These are phyloP conservation scores for Pseudogymnoascus sp. DNA, from an alignment of 2,329 filamentous ascomycete species.

Conservation along the genomic window DNA sequence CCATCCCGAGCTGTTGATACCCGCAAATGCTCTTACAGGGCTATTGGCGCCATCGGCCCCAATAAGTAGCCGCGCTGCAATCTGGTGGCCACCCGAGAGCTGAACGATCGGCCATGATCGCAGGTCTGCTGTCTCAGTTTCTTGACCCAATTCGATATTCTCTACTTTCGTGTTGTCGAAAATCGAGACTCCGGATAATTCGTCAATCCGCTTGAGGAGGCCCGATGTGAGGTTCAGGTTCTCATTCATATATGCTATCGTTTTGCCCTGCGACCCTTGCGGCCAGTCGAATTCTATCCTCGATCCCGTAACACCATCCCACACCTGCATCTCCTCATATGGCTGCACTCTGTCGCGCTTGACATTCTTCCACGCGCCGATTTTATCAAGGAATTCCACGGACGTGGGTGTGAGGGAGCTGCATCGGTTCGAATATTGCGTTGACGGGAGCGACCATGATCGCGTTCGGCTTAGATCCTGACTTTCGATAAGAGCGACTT, in stretches of 20 bases:
- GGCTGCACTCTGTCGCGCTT: constrained; percentile 66
- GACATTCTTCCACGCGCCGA: constrained; percentile 79
- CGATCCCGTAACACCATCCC: constrained; percentile 86
- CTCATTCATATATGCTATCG: constrained; percentile 94
- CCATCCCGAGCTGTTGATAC: constrained; percentile 80
- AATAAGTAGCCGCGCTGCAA: constrained; percentile 77
- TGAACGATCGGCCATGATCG: constrained; percentile 81
- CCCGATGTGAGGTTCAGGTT: constrained; percentile 81
- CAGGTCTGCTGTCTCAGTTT: constrained; percentile 63
- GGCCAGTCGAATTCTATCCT: constrained; percentile 82
- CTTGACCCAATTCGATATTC: constrained; percentile 66
- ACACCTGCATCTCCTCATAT: constrained; percentile 96
- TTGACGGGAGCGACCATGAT: constrained; percentile 55
- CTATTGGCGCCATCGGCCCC: constrained; percentile 94
- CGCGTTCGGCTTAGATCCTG: constrained; percentile 69
- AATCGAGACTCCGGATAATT: constrained; percentile 59
- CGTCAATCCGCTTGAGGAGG: constrained; percentile 61
- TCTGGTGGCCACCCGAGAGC: constrained; percentile 51
- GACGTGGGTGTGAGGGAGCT: constrained; percentile 89
- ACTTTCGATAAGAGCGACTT: constrained; percentile 81
- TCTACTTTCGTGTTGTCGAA: constrained; percentile 73
- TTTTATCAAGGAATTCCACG: constrained; percentile 69
- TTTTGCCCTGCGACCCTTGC: constrained; percentile 41
- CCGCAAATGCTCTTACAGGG: constrained; percentile 81
- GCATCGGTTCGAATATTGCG: constrained; percentile 83